These are phyloP conservation scores for Parietaria judaica DNA, from an alignment of 306 rosid species.

Conservation along the genomic window DNA sequence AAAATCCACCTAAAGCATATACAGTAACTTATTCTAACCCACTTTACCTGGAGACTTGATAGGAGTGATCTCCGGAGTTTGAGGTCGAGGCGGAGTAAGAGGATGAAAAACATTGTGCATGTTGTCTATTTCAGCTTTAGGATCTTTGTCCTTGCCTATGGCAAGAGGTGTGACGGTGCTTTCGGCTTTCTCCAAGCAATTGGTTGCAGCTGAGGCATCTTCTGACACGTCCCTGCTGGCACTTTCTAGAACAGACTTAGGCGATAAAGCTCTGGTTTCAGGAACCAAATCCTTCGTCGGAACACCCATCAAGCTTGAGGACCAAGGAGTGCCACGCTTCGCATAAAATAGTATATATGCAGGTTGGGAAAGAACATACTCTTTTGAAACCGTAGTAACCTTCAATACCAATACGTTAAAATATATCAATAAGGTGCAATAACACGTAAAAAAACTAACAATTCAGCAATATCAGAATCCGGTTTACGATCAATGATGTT, in stretches of 20 bases:
- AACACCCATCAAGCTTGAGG: conserved; percentile 35
- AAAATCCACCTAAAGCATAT: neutral
- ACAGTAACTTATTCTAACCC: neutral
- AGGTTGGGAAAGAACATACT: conserved; percentile 54
- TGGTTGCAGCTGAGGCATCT: conserved; percentile 9
- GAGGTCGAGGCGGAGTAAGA: conserved; percentile 54
- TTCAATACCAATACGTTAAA: conserved; percentile 17
- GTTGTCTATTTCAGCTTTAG: conserved; percentile 12
- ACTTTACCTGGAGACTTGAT: conserved; percentile 43
- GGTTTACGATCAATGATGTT: too few species aligned
- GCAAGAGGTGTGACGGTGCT: conserved; percentile 12
- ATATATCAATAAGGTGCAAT: too few species aligned
- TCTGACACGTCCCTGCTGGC: conserved; percentile 8
- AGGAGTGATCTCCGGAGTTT: conserved; percentile 18
- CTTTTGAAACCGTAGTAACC: conserved; percentile 56
- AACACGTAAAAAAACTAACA: too few species aligned
- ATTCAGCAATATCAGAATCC: too few species aligned
- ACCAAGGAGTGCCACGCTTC: conserved; percentile 71
- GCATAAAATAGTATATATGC: conserved; percentile 86
- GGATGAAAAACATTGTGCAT: conserved; percentile 27
- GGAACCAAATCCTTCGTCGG: conserved; percentile 16
- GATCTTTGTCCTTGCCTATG: neutral
- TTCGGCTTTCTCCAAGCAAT: conserved; percentile 10
- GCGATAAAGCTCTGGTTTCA: conserved; percentile 35
- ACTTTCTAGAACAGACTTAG: conserved; percentile 63